Conservation (phyloP, 2,329 filamentous ascomycete genomes). For the Pseudocercospora pini-densiflorae region DNA sequence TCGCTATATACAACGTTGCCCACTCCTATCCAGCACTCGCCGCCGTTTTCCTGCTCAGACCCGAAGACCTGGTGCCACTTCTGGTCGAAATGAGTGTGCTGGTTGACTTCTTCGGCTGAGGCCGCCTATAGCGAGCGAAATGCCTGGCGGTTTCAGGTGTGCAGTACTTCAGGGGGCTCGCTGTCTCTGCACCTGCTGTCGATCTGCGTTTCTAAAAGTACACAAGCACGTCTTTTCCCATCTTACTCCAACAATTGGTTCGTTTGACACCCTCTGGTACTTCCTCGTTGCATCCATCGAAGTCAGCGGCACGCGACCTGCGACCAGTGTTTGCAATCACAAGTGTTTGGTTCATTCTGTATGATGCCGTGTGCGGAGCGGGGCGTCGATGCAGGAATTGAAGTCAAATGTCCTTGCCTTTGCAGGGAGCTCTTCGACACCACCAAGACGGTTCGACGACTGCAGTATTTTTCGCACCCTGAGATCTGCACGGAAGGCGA, state of each 20-base stretch:
- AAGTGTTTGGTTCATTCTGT: background rate
- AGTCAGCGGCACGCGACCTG: background rate
- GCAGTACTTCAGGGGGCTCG: background rate
- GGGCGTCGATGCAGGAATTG: background rate
- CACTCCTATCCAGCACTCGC: background rate
- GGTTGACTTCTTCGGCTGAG: background rate
- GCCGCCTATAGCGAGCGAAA: background rate
- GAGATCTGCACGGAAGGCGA: background rate
- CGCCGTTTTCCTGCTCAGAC: background rate
- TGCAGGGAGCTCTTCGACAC: background rate
- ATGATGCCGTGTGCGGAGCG: background rate
- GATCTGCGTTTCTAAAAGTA: background rate
- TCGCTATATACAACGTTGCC: background rate
- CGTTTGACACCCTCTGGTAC: background rate
- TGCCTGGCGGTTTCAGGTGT: background rate
- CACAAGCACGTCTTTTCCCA: background rate
- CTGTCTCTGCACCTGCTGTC: background rate
- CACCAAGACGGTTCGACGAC: background rate
- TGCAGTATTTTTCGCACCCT: background rate
- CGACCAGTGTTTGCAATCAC: background rate
- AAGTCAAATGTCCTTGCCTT: background rate
- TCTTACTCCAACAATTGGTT: background rate
- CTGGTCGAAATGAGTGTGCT: background rate
- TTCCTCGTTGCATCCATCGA: background rate
- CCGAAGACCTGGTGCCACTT: background rate